Evolutionary conservation across 352 stramenopile species (phyloP).

Genomic region (Albugo laibachii): DNA sequence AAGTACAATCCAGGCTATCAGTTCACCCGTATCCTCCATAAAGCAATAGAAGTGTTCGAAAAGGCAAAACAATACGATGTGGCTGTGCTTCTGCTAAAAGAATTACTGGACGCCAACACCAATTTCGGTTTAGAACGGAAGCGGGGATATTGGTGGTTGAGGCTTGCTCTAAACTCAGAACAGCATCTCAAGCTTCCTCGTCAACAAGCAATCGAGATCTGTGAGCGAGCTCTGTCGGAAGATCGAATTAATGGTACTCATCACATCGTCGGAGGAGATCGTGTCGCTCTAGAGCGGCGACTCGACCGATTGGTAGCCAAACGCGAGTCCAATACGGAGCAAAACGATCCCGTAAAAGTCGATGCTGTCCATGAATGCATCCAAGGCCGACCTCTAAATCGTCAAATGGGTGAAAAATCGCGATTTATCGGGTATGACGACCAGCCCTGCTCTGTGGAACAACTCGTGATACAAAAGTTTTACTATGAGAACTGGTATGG

Average conservation of each 20-base stretch:
- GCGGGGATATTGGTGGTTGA: constrained; percentile 63
- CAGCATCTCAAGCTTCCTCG: constrained; percentile 27
- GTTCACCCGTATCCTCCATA: no score
- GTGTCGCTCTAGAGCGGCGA: constrained; percentile 28
- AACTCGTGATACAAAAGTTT: constrained; percentile 69
- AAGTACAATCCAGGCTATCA: constrained; percentile 56
- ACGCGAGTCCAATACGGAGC: no score
- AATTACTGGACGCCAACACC: constrained; percentile 26
- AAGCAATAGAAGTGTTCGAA: constrained; percentile 38
- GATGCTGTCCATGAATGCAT: constrained; percentile 3
- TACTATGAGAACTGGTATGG: constrained; percentile 49
- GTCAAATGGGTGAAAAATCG: constrained; percentile 53
- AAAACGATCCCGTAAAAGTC: no score
- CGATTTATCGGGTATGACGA: constrained; percentile 78
- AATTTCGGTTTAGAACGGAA: constrained; percentile 12
- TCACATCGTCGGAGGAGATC: no score
- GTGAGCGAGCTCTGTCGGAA: constrained; percentile 33
- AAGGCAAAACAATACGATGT: constrained; percentile 60
- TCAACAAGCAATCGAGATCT: constrained; percentile 18
- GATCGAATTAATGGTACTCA: constrained; percentile 2
- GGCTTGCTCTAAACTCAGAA: constrained; percentile 51
- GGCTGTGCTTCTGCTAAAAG: constrained; percentile 42
- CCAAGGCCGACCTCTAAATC: constrained; percentile 50
- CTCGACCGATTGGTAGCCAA: no score
- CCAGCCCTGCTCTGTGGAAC: constrained; percentile 64